These are phyloP conservation scores for Globisporangium polare DNA, from an alignment of 352 stramenopile species.

Conservation along the genomic window DNA sequence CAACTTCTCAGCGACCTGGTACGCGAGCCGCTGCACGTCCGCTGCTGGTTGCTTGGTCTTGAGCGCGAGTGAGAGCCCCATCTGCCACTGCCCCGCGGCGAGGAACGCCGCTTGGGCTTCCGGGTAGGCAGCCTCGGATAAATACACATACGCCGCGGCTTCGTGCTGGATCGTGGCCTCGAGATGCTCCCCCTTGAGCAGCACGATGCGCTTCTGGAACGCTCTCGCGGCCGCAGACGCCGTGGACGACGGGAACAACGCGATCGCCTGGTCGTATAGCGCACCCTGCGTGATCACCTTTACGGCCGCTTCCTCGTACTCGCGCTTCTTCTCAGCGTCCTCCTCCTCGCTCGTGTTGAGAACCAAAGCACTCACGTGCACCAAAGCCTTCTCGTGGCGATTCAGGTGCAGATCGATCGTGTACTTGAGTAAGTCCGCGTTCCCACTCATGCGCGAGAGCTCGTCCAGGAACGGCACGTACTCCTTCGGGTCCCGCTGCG, in stretches of 20 bases:
- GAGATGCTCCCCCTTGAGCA: conserved; percentile 47
- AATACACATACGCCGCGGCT: conserved; percentile 59
- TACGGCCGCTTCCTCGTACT: conserved; percentile 32
- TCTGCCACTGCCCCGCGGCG: conserved; percentile 48
- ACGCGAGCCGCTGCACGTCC: conserved; percentile 39
- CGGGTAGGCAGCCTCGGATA: conserved; percentile 35
- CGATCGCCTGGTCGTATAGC: conserved; percentile 50
- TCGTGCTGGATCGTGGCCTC: conserved; percentile 34
- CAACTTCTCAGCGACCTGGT: conserved; percentile 48
- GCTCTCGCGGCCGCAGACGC: conserved; percentile 6
- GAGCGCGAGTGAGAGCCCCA: conserved; percentile 47
- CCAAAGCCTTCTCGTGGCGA: conserved; percentile 38
- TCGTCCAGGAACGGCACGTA: conserved; percentile 62
- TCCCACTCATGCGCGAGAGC: conserved; percentile 27
- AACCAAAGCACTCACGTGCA: conserved; percentile 34
- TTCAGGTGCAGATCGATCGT: conserved; percentile 53
- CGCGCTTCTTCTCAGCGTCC: conserved; percentile 2
- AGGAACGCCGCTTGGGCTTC: conserved; percentile 56
- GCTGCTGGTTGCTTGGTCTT: conserved; percentile 21
- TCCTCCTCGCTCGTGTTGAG: conserved; percentile 6
- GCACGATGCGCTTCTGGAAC: conserved; percentile 37
- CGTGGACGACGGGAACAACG: conserved; percentile 30
- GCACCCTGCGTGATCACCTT: conserved; percentile 38
- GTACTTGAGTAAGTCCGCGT: conserved; percentile 45
- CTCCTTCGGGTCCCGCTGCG: conserved; percentile 65